These are phyloP conservation scores for Leishmania aethiopica DNA, from an alignment of 208 protist species.

Conservation along the genomic window DNA sequence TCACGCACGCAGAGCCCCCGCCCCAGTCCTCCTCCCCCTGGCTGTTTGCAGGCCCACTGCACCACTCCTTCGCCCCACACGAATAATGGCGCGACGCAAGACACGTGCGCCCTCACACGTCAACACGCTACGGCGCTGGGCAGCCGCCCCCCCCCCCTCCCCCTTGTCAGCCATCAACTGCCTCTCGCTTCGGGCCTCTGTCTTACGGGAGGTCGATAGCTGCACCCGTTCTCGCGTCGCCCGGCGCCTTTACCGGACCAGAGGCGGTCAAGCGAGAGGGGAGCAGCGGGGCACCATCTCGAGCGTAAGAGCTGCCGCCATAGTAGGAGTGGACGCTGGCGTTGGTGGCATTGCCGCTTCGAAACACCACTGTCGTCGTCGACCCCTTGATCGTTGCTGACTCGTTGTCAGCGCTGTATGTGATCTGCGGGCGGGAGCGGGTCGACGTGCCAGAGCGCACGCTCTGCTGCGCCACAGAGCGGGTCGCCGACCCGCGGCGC, in stretches of 20 bases:
- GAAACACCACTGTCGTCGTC: slow-evolving; percentile 70
- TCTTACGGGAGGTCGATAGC: not conserved
- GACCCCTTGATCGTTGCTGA: slow-evolving; percentile 52
- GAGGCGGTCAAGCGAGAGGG: not conserved
- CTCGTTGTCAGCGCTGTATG: slow-evolving; percentile 42
- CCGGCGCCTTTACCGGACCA: not conserved
- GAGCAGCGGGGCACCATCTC: slow-evolving; percentile 11
- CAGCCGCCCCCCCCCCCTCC: not conserved
- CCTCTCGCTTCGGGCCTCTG: not conserved
- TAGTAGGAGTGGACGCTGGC: not conserved
- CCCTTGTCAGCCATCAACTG: not conserved
- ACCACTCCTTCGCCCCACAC: not conserved
- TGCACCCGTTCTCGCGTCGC: not conserved
- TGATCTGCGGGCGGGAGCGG: slow-evolving; percentile 55
- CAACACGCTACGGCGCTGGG: not conserved
- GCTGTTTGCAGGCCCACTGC: not conserved
- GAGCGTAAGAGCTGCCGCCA: not conserved
- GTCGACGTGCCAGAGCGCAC: slow-evolving; percentile 44
- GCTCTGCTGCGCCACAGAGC: slow-evolving; percentile 38
- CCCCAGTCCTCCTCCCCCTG: not conserved
- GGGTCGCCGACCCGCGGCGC: slow-evolving; percentile 25
- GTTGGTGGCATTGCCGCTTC: not conserved
- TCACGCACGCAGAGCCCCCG: not conserved
- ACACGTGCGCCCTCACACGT: not conserved
- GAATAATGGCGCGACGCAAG: not conserved